Evolutionary conservation across 2,329 filamentous ascomycete species (phyloP).

Genomic region (Eurotiales sp.): DNA sequence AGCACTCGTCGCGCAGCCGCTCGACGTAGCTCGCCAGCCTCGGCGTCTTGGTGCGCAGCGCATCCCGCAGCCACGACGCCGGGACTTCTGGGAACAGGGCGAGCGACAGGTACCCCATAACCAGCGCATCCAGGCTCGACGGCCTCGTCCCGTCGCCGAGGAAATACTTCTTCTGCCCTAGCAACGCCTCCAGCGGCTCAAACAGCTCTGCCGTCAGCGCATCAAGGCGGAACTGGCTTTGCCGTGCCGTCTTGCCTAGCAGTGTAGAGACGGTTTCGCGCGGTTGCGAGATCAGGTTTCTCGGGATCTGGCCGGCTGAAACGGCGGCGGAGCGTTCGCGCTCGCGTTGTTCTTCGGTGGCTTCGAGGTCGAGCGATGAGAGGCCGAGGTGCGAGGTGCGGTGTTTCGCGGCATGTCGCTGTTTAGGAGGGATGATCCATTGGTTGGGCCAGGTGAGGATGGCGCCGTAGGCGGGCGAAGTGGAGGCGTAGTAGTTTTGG

Average conservation of each 20-base stretch:
- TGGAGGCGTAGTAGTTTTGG: constrained; percentile 75
- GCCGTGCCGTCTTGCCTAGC: constrained; percentile 65
- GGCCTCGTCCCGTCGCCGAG: constrained; percentile 48
- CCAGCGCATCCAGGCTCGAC: constrained; percentile 72
- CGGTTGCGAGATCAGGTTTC: constrained; percentile 52
- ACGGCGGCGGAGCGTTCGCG: constrained; percentile 38
- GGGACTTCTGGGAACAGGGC: constrained; percentile 63
- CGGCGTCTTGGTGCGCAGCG: constrained; percentile 50
- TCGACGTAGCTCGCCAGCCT: constrained; percentile 44
- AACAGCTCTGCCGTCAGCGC: constrained; percentile 68
- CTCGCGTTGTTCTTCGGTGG: constrained; percentile 37
- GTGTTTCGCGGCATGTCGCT: constrained; percentile 66
- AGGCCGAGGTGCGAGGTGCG: constrained; percentile 69
- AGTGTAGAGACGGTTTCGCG: constrained; percentile 59
- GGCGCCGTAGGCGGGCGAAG: constrained; percentile 73
- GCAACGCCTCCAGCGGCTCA: constrained; percentile 63
- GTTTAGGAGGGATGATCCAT: constrained; percentile 74
- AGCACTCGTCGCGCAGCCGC: constrained; percentile 35
- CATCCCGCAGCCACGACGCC: constrained; percentile 59
- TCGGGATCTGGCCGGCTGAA: constrained; percentile 36
- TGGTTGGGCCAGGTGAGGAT: constrained; percentile 83
- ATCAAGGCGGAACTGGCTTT: constrained; percentile 71
- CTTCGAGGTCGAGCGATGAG: constrained; percentile 62
- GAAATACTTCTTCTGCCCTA: constrained; percentile 55
- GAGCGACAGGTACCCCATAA: constrained; percentile 73